phyloP scores from a whole-genome alignment of 2,329 filamentous ascomycete genomes.

The Apiospora koreana region DNA sequence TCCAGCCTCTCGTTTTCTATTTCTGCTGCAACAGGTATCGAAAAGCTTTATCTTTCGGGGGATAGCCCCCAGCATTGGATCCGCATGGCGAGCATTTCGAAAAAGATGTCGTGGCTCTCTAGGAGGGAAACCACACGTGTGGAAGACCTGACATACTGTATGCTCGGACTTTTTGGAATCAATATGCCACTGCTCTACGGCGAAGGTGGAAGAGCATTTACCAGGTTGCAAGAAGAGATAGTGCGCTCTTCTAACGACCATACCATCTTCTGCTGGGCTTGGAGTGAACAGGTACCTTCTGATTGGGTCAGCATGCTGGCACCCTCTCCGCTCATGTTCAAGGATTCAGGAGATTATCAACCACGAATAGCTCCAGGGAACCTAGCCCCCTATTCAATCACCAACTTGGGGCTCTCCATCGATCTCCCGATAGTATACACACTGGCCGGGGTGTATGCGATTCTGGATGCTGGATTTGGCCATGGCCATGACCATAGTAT shows the following conservation, averaged over 20 bases:
- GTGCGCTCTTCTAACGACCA: neutral
- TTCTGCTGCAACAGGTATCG: neutral
- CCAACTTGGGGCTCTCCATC: neutral
- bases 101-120: constrained; percentile 32
- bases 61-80: neutral
- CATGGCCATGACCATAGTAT: neutral
- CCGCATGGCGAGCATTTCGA: constrained; percentile 18
- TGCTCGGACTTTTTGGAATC: constrained; percentile 33
- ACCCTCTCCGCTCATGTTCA: neutral
- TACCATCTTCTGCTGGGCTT: neutral
- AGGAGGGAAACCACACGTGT: constrained; percentile 24
- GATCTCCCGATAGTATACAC: neutral
- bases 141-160: constrained; percentile 31
- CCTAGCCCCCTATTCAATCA: neutral
- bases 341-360: neutral
- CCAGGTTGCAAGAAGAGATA: constrained; percentile 20
- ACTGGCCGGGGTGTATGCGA: neutral
- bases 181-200: constrained; percentile 34
- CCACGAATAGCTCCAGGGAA: neutral
- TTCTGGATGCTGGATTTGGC: neutral
- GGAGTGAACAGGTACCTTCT: neutral
- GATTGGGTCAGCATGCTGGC: neutral
- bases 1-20: neutral
- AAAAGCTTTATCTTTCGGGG: neutral
- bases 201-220: constrained; percentile 25